phyloP scores from a whole-genome alignment of 441 rosid species.

The Kokia cookei region DNA sequence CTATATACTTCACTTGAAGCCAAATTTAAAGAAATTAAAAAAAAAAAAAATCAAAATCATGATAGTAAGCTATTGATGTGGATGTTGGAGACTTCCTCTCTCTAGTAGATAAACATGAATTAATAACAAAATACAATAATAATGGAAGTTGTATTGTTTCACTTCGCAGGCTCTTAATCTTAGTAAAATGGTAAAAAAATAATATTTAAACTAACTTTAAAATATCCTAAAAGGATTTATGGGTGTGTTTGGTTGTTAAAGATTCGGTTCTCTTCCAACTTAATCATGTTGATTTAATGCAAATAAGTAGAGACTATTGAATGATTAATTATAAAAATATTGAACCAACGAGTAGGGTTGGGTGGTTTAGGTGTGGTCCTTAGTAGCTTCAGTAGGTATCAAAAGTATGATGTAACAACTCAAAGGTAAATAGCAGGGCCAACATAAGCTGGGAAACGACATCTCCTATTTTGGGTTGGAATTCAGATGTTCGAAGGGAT shows the following conservation, averaged over 20 bases:
- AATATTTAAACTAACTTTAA: no score
- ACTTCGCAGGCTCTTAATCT: not conserved
- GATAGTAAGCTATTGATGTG: no score
- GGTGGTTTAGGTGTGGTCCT: not conserved
- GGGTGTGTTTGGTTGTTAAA: not conserved
- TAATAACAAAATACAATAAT: no score
- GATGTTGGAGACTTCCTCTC: no score
- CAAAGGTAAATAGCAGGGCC: not conserved
- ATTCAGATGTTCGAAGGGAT: no score
- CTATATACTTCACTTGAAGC: not conserved
- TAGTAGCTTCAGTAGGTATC: not conserved
- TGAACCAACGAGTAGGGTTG: not conserved
- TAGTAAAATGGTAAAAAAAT: not conserved
- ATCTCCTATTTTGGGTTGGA: not conserved
- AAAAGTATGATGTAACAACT: not conserved
- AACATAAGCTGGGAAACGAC: not conserved
- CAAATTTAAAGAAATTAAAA: not conserved
- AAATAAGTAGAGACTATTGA: not conserved
- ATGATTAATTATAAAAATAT: not conserved
- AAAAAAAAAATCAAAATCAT: not conserved
- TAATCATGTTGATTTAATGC: not conserved
- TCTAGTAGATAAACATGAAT: no score
- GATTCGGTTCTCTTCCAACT: not conserved
- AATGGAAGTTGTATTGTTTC: not conserved
- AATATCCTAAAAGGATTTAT: no score